Evolutionary conservation across 257 asterid genomes (phyloP), one percentile per base, ranked within the genome.

Genomic region (Gardenia jasminoides): DNA sequence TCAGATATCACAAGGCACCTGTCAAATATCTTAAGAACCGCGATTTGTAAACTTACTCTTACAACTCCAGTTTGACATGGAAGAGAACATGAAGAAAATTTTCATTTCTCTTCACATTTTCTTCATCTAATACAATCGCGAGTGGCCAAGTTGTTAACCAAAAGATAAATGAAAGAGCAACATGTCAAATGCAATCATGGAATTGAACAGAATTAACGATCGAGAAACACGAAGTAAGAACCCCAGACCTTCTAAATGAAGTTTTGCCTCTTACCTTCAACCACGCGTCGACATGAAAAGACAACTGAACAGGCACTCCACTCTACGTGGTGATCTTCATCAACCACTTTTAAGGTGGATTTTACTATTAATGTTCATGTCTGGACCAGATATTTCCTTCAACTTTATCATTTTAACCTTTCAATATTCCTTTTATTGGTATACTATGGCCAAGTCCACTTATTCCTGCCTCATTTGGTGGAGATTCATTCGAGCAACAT

Each of bases 391-490:
- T 11, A 24, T 43, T 36, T 84, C 75, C 54, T 71, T 67, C 72
- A 61, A 50, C 15, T 81, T 50, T 82, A 85, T 79, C 85, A 86
- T 83, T 82, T 74, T 61, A 66, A 59, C 74, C 65, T 58, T 48
- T 58, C 64, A 43, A 70, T 44, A 70, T 6, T 68, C 77, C 75
- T 76, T 76, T 73, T 75, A 59, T 30, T 80, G 82, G 83, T 66
- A 79, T 71, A 77, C 67, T 33, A 61, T 86, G 87, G 86, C 75
- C 75, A 86, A 80, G 36, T 76, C 94, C 96, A 91, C 93, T 86
- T 83, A 11, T 41, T 77, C 58, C 85, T 87, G 91, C 89, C 89
- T 82, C 86, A 52, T 83, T 77, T 83, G 87, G 96, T 88, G 96
- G 92, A 80, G 67, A 73, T 69, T 78, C 86, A 85, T 86, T 83